Evolutionary conservation across 495 filamentous ascomycete species (phyloP), one percentile per base, ranked within the genome.

Genomic region (Glarea lozoyensis): DNA sequence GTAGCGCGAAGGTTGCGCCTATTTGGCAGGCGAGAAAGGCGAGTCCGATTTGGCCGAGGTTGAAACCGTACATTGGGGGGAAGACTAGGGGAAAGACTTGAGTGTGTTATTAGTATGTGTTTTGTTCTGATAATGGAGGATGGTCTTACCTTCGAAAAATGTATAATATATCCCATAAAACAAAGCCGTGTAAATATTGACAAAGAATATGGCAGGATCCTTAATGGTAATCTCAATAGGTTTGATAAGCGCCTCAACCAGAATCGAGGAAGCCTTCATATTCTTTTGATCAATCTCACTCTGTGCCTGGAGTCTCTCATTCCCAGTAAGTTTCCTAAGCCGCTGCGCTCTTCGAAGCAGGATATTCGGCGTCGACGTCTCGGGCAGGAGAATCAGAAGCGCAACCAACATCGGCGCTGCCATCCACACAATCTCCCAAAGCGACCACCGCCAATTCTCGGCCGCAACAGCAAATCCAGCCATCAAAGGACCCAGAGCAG

Each of bases 81-180:
- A 81, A 85, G 45, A 84, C 77, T 18, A 84, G 60, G 7, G 79
- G 79, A 65, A 85, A 84, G 55, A 70, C 73, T 54, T 82, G 78
- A 67, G 82, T 82, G 68, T n/a, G n/a, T 29, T 29, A 29, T 29
- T 29, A 79, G 60, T 81, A 81, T n/a, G n/a, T n/a, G n/a, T n/a
- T n/a, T n/a, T n/a, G n/a, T n/a, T n/a, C n/a, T n/a, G n/a, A n/a
- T n/a, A n/a, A n/a, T n/a, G n/a, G n/a, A n/a, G n/a, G n/a, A n/a
- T n/a, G n/a, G n/a, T n/a, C n/a, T n/a, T n/a, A n/a, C n/a, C n/a
- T 73, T 57, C 82, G 77, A 69, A 82, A 81, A 70, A 80, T 78
- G 55, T 65, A 59, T 81, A 81, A 63, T 72, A 81, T 59, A 81
- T 82, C 33, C 64, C 74, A 59, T 82, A 79, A 45, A 73, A 67